phyloP scores from a whole-genome alignment of 1,139 yeast genomes.

The Nakaseomyces kungkrabaensis region DNA sequence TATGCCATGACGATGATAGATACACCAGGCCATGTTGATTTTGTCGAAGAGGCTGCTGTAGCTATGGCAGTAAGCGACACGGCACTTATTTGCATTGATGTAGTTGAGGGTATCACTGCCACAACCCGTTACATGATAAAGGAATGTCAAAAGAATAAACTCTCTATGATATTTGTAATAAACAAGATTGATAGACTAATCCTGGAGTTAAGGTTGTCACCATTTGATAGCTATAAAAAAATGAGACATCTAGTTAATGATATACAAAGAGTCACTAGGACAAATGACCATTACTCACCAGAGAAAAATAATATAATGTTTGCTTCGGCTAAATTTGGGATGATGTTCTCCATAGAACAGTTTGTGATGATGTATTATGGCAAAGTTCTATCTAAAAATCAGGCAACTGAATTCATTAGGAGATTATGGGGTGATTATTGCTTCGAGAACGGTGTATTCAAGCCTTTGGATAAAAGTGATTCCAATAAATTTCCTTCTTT shows the following conservation, averaged over 20 bases:
- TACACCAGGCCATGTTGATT: conserved; percentile 87
- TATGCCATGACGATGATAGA: conserved; percentile 58
- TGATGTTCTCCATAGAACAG: conserved; percentile 56
- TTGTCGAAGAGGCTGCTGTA: conserved; percentile 60
- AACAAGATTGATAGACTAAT: conserved; percentile 79
- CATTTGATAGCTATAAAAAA: conserved; percentile 63
- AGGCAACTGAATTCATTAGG: conserved; percentile 37
- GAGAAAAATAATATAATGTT: conserved; percentile 57
- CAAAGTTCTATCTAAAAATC: conserved; percentile 27
- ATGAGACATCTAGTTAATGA: conserved; percentile 52
- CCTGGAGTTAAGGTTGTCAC: conserved; percentile 67
- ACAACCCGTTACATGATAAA: conserved; percentile 20
- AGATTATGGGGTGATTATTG: conserved; percentile 74
- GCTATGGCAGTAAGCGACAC: conserved; percentile 57
- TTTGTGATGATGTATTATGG: conserved; percentile 48
- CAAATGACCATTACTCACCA: conserved; percentile 48
- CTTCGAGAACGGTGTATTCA: conserved; percentile 41
- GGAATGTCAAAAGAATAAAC: conserved; percentile 21
- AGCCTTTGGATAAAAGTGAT: conserved; percentile 11
- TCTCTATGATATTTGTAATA: conserved; percentile 52
- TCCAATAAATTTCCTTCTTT: conserved; percentile 38
- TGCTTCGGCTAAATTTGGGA: conserved; percentile 53
- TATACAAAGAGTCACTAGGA: conserved; percentile 39
- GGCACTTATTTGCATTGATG: conserved; percentile 65
- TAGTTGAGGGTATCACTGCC: conserved; percentile 64